Percentiles rank a stretch among this genome's conserved stretches.
These are phyloP conservation scores for Alternaria brassicae DNA, from an alignment of 2,329 filamentous ascomycete species.

Conservation along the genomic window DNA sequence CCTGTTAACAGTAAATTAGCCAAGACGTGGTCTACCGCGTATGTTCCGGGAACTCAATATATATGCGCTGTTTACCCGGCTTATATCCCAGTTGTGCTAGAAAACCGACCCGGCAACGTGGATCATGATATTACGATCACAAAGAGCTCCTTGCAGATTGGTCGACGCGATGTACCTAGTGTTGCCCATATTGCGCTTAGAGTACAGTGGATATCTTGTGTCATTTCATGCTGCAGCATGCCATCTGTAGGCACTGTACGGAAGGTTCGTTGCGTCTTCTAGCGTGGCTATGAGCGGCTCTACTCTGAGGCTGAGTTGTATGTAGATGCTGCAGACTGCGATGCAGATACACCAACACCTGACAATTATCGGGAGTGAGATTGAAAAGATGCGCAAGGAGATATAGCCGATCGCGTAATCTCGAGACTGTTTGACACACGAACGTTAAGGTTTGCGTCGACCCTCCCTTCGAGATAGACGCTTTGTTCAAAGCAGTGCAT, in stretches of 20 bases:
- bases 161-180: slow-evolving; percentile 5
- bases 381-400: background rate
- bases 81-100: slow-evolving; percentile 10
- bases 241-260: slow-evolving; percentile 17
- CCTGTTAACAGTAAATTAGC: slow-evolving; percentile 23
- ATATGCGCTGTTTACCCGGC: slow-evolving; percentile 26
- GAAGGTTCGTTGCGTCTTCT: slow-evolving; percentile 28
- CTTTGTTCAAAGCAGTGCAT: background rate
- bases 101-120: slow-evolving; percentile 8
- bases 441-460: background rate
- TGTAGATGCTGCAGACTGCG: background rate
- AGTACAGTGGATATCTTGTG: slow-evolving; percentile 6
- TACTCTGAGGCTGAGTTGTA: slow-evolving; percentile 23
- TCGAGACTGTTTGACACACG: background rate
- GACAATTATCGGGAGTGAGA: background rate
- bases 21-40: slow-evolving; percentile 19
- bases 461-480: background rate
- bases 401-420: background rate
- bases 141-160: slow-evolving; percentile 8
- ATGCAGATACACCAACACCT: background rate
- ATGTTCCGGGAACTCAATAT: slow-evolving; percentile 10
- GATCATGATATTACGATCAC: slow-evolving; percentile 4
- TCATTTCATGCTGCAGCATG: slow-evolving; percentile 14
- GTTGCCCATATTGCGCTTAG: slow-evolving; percentile 17
- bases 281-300: slow-evolving; percentile 13